These are phyloP conservation scores for Lactarius trivialis DNA, from an alignment of 768 basidiomycete genomes.

Conservation along the genomic window DNA sequence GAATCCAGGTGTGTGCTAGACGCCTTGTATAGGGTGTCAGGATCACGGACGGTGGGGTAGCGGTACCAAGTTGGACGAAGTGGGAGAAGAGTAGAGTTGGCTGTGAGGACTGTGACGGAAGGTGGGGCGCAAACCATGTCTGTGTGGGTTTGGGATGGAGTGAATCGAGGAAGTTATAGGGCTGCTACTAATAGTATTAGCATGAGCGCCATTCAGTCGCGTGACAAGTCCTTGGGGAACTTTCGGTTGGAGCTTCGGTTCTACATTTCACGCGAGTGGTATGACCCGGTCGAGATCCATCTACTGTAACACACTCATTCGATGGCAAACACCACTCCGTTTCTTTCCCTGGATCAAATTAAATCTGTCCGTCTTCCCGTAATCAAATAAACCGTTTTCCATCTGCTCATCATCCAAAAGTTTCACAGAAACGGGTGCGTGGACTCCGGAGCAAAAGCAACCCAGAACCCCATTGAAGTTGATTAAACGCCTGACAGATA, in stretches of 20 bases:
- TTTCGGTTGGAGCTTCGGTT: too few species aligned
- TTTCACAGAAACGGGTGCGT: conserved; percentile 55
- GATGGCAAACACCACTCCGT: background rate
- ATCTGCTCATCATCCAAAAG: conserved; percentile 29
- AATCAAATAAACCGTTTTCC: background rate
- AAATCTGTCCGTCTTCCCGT: background rate
- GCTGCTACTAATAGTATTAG: too few species aligned
- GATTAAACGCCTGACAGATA: conserved; percentile 49
- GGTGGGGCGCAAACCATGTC: background rate
- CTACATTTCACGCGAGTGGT: background rate
- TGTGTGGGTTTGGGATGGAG: background rate
- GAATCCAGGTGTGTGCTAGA: background rate
- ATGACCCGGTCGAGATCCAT: background rate
- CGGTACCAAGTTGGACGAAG: background rate
- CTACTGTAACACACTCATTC: too few species aligned
- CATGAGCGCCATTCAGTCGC: background rate
- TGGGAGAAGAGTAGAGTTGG: background rate
- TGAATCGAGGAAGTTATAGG: background rate
- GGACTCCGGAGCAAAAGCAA: too few species aligned
- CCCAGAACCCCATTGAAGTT: background rate
- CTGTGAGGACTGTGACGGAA: background rate
- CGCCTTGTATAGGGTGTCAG: background rate
- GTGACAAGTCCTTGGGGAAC: background rate
- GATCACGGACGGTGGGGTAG: background rate
- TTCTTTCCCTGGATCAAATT: conserved; percentile 12